A percentile compares a stretch with the other conserved stretches of the same genome.
phyloP scores from a whole-genome alignment of 164 flowering plant species.

The Echeveria elegans region DNA sequence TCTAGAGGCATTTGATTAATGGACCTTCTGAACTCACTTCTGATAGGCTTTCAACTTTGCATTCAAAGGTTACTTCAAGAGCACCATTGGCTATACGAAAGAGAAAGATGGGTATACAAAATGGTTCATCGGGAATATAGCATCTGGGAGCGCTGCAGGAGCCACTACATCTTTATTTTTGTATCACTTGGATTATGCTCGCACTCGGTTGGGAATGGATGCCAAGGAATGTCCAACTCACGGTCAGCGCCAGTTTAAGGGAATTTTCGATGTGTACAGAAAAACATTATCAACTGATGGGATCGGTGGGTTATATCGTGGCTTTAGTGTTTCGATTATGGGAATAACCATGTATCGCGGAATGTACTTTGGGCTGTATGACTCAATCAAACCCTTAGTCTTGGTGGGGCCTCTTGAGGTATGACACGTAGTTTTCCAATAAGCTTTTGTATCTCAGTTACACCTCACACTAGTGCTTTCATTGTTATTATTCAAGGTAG shows the following conservation, averaged over 20 bases:
- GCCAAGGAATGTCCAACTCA: slow-evolving; percentile 35
- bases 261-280: slow-evolving; percentile 72
- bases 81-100: slow-evolving; percentile 63
- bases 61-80: slow-evolving; percentile 87
- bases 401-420: slow-evolving; percentile 88
- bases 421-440: background rate
- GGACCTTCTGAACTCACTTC: slow-evolving; percentile 17
- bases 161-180: slow-evolving; percentile 82
- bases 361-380: slow-evolving; percentile 92
- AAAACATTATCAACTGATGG: slow-evolving; percentile 86
- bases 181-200: slow-evolving; percentile 90
- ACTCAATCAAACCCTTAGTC: slow-evolving; percentile 81
- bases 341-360: slow-evolving; percentile 94
- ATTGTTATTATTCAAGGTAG: background rate
- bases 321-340: slow-evolving; percentile 85
- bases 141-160: slow-evolving; percentile 99
- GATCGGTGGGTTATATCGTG: slow-evolving; percentile 74
- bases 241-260: slow-evolving; percentile 71
- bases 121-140: slow-evolving; percentile 88
- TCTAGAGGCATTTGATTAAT: slow-evolving; percentile 10
- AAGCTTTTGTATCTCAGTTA: background rate
- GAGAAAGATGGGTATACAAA: slow-evolving; percentile 88
- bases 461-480: background rate
- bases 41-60: slow-evolving; percentile 95
- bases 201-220: slow-evolving; percentile 87